Percentiles rank a stretch among this genome's conserved stretches.
phyloP scores from a whole-genome alignment of 352 stramenopile species.

The Chrysophaeum taylorii region DNA sequence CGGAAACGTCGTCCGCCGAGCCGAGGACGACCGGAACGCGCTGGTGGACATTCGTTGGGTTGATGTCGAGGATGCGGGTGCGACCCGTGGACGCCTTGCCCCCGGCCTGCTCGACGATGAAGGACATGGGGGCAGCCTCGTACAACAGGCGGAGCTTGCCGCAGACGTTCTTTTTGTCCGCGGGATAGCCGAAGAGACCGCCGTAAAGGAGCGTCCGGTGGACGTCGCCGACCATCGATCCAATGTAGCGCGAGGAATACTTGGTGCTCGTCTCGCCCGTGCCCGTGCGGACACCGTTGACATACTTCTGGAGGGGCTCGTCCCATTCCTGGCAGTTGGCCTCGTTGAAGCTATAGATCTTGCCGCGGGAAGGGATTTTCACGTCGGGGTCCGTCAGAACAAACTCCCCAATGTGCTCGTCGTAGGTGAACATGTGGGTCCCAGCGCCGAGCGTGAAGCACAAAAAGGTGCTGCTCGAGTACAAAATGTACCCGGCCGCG shows the following conservation, averaged over 20 bases:
- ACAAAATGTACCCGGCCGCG: constrained; percentile 96
- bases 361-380: constrained; percentile 74
- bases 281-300: constrained; percentile 46
- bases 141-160: constrained; percentile 94
- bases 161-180: constrained; percentile 61
- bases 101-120: constrained; percentile 95
- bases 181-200: constrained; percentile 90
- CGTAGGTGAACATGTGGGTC: constrained; percentile 80
- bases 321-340: constrained; percentile 85
- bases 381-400: constrained; percentile 88
- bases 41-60: constrained; percentile 40
- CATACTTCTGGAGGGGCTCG: constrained; percentile 59
- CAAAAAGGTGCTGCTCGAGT: constrained; percentile 80
- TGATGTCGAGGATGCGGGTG: constrained; percentile 32
- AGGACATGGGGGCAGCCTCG: constrained; percentile 93
- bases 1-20: constrained; percentile 43
- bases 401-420: constrained; percentile 75
- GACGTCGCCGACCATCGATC: constrained; percentile 91
- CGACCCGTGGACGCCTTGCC: constrained; percentile 73
- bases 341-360: constrained; percentile 95
- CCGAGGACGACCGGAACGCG: constrained; percentile 45
- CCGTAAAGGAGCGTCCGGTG: constrained; percentile 94
- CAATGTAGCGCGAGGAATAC: constrained; percentile 71
- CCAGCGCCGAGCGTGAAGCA: constrained; percentile 77
- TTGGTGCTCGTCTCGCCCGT: constrained; percentile 12